phyloP scores from a whole-genome alignment of 495 filamentous ascomycete species.

The Penicillium maclennaniae region DNA sequence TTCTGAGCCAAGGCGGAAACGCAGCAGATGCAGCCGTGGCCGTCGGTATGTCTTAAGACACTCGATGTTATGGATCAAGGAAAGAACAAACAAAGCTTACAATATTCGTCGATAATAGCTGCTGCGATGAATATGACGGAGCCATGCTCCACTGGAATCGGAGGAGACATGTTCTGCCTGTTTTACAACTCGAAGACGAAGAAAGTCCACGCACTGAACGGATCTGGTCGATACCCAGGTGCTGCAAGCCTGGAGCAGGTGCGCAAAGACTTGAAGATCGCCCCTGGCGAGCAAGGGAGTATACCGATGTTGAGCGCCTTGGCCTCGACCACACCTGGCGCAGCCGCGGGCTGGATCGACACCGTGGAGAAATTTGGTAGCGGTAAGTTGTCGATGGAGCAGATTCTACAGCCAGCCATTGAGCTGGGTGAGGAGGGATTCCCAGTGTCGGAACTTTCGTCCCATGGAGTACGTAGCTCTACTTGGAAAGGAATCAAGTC shows the following conservation, averaged over 20 bases:
- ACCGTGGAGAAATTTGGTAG: conserved; percentile 88
- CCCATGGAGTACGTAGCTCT: conserved; percentile 56
- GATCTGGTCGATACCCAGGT: conserved; percentile 77
- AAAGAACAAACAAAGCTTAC: background rate
- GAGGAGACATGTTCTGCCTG: conserved; percentile 96
- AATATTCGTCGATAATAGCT: conserved; percentile 37
- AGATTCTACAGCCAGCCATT: conserved; percentile 81
- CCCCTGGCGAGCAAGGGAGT: conserved; percentile 53
- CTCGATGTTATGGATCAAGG: too few species aligned
- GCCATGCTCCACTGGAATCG: conserved; percentile 90
- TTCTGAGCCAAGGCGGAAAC: conserved; percentile 86
- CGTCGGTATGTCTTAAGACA: conserved; percentile 48
- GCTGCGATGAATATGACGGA: conserved; percentile 92
- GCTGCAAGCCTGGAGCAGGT: conserved; percentile 65
- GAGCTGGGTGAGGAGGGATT: conserved; percentile 85
- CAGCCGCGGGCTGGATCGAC: conserved; percentile 92
- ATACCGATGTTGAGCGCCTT: conserved; percentile 78
- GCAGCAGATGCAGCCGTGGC: conserved; percentile 95
- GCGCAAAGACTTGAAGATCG: conserved; percentile 63
- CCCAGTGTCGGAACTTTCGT: conserved; percentile 77
- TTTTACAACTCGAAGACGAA: conserved; percentile 83
- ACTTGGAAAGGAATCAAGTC: background rate
- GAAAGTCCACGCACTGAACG: conserved; percentile 82
- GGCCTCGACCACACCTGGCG: conserved; percentile 81
- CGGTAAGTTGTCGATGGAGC: conserved; percentile 70